phyloP scores from a whole-genome alignment of 2,329 filamentous ascomycete genomes.

The Xylaria sp. region DNA sequence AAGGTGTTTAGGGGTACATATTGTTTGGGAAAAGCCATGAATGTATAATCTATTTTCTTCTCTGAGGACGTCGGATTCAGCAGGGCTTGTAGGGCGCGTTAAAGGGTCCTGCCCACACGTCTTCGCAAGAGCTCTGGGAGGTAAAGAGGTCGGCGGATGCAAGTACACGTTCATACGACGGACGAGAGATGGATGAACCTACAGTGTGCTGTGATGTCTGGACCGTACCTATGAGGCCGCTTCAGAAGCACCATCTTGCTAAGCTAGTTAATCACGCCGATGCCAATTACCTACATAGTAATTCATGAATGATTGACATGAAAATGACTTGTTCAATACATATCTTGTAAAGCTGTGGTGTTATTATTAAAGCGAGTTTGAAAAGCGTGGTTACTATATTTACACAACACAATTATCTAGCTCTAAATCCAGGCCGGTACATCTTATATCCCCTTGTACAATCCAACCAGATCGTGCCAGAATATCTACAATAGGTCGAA shows the following conservation, averaged over 20 bases:
- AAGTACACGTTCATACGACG: slow-evolving; percentile 33
- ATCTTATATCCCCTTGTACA: no score
- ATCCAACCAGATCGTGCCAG: no score
- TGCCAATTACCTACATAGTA: slow-evolving; percentile 29
- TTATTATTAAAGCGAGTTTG: no score
- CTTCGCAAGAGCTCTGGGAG: slow-evolving; percentile 34
- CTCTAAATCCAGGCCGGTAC: no score
- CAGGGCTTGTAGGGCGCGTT: slow-evolving; percentile 33
- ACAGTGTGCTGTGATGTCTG: background rate
- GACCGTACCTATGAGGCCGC: background rate
- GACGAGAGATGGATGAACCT: slow-evolving; percentile 33
- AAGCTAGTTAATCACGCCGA: slow-evolving; percentile 4
- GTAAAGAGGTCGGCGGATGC: slow-evolving; percentile 30
- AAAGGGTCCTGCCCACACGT: slow-evolving; percentile 40
- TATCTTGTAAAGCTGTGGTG: no score
- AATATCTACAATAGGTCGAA: no score
- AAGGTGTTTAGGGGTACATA: slow-evolving; percentile 49
- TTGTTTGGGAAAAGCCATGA: slow-evolving; percentile 49
- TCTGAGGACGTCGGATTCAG: slow-evolving; percentile 31
- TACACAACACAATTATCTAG: no score
- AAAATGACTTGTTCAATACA: background rate
- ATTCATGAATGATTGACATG: slow-evolving; percentile 24
- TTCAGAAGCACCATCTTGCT: background rate
- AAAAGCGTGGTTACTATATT: no score
- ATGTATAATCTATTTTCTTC: slow-evolving; percentile 45